Base-by-base conservation (phyloP, 2,329 filamentous ascomycete genomes). In the Ambrosiella cleistominuta region DNA sequence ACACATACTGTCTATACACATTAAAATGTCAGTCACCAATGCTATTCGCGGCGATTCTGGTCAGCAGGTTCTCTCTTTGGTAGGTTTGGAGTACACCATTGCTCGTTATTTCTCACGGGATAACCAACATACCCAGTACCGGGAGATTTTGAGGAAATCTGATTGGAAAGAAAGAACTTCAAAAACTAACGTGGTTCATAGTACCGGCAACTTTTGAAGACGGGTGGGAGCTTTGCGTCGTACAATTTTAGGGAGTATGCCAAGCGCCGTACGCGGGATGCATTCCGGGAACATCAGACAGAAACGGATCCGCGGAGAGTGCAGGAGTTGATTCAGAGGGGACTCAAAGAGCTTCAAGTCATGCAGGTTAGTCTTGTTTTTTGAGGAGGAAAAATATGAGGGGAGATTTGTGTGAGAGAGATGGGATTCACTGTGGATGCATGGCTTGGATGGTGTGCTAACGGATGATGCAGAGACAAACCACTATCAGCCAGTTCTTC, bases 201-300 rank as follows among this genome's bases (percentile, higher is more conserved):
- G 90, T 97, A 95, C 72, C 90, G 93, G 64, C 91, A 91, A 67
- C 76, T 98, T 65, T 76, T 97, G 66, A 86, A 90, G 65, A 86
- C 93, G 70, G 83, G 88, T 62, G 77, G 79, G 62, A 86, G 95
- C 67, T 97, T 98, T 71, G 81, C 88, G 62, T 82, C 86, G 64
- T 98, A 97, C 76, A 98, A 97, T 74, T 98, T 96, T 78, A 82
- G 93, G 72, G 91, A 96, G 70, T 98, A 98, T 71, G 90, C 93
- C 57, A 86, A 83, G 71, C 84, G 93, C 68, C 81, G 91, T 70
- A 95, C 93, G 68, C 80, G 80, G 69, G 93, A 97, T 74, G 84
- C 88, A 3, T 98, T 97, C 71, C 80, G 85, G 65, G 88, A 95
- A 69, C 79, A 94, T 70, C 78, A 81, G 70, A 68, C 71, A 58